These are phyloP conservation scores for Diaporthe capsici DNA, from an alignment of 2,329 filamentous ascomycete species.

Conservation along the genomic window DNA sequence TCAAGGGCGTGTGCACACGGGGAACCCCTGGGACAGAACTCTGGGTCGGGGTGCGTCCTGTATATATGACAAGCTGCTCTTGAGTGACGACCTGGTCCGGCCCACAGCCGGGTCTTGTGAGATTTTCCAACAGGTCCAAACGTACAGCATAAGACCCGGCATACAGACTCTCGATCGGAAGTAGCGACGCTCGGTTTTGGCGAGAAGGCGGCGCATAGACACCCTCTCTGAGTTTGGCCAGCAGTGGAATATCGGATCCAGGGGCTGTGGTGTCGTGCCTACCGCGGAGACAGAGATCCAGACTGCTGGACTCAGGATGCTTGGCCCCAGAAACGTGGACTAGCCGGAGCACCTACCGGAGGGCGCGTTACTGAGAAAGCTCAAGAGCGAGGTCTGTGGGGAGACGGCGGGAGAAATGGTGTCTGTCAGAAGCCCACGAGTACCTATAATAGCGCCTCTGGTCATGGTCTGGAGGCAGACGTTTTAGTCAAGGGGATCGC, in stretches of 20 bases:
- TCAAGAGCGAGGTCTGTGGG: conserved; percentile 38
- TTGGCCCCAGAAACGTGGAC: conserved; percentile 14
- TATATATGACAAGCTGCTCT: conserved; percentile 14
- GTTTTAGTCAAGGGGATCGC: conserved; percentile 21
- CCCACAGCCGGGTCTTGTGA: neutral
- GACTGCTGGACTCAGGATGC: conserved; percentile 14
- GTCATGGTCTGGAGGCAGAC: conserved; percentile 4
- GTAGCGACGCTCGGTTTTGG: conserved; percentile 18
- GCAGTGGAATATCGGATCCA: conserved; percentile 9
- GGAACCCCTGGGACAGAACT: neutral
- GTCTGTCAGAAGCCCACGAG: conserved; percentile 23
- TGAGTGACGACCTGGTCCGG: neutral
- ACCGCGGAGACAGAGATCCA: conserved; percentile 17
- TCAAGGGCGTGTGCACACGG: neutral
- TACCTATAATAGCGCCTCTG: conserved; percentile 21
- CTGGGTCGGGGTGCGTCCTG: conserved; percentile 2
- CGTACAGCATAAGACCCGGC: conserved; percentile 29
- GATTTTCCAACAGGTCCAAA: conserved; percentile 24
- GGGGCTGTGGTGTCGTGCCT: conserved; percentile 10
- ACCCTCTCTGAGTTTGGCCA: conserved; percentile 8
- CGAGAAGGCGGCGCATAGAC: neutral
- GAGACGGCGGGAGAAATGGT: conserved; percentile 19
- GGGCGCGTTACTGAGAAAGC: conserved; percentile 35
- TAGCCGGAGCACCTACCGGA: conserved; percentile 32
- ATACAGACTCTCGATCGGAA: conserved; percentile 18